Evolutionary conservation across 75 land plant genomes (phyloP).

Genomic region (Isoetes taiwanensis): DNA sequence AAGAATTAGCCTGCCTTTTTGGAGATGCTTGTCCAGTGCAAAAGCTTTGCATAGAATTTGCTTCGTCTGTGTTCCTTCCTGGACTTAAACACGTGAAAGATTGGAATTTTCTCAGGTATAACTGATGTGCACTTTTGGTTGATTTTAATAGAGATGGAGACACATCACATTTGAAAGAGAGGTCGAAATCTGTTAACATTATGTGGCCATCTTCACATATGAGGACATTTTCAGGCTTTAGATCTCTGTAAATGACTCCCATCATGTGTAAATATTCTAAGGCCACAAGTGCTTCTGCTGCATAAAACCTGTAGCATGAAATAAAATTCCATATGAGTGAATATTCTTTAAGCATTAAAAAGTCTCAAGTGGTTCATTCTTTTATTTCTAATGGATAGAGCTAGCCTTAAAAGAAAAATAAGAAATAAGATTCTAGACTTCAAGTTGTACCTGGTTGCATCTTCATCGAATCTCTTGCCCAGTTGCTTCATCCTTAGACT

Average conservation of each 20-base stretch:
- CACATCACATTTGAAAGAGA: conserved; percentile 5
- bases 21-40: no score
- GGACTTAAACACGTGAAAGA: no score
- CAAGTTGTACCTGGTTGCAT: background rate
- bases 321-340: no score
- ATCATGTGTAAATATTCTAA: conserved; percentile 4
- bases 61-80: no score
- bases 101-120: no score
- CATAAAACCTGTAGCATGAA: background rate
- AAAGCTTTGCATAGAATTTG: no score
- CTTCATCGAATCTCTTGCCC: conserved; percentile 24
- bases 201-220: conserved; percentile 2
- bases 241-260: conserved; percentile 7
- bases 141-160: no score
- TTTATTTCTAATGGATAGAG: no score
- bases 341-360: background rate
- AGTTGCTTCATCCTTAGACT: conserved; percentile 28
- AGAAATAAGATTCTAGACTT: no score
- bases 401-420: background rate
- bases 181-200: conserved; percentile 10
- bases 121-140: no score
- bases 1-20: no score
- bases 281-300: background rate
- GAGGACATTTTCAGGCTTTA: conserved; percentile 6
- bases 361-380: background rate